Percentiles rank a stretch among this genome's conserved stretches.
Conservation (phyloP, 176 grass and related monocot species). For the Aegilops tauschii region DNA sequence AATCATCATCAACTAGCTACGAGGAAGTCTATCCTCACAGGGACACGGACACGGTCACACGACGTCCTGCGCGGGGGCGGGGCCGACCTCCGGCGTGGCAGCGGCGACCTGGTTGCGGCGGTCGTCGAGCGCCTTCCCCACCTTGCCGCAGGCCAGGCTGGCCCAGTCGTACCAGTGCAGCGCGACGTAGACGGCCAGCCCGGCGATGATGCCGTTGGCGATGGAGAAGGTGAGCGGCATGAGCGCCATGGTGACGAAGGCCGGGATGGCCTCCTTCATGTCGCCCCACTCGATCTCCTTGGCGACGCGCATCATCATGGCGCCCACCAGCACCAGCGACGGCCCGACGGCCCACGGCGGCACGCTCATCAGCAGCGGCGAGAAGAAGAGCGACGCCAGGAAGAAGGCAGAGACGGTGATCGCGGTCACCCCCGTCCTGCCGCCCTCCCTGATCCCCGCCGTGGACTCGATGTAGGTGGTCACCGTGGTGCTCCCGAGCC, state of each 20-base stretch:
- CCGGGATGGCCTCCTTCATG: constrained; percentile 62
- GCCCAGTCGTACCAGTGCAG: constrained; percentile 62
- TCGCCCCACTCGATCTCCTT: constrained; percentile 63
- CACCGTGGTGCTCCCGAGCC: constrained; percentile 62
- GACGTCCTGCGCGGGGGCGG: neutral
- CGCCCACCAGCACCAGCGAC: constrained; percentile 70
- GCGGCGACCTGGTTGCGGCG: constrained; percentile 38
- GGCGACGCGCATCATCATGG: constrained; percentile 76
- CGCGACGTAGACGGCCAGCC: constrained; percentile 41
- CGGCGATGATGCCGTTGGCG: constrained; percentile 73
- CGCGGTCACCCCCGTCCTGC: constrained; percentile 59
- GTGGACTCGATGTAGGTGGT: constrained; percentile 72
- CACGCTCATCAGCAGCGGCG: constrained; percentile 54
- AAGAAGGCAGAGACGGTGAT: constrained; percentile 52
- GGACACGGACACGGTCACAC: neutral
- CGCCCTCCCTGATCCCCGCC: constrained; percentile 65
- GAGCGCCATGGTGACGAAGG: constrained; percentile 71
- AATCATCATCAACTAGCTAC: too few species aligned
- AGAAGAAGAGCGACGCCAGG: constrained; percentile 59
- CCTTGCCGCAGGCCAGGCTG: neutral
- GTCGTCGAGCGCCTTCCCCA: constrained; percentile 27
- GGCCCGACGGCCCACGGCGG: constrained; percentile 72
- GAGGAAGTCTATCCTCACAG: too few species aligned
- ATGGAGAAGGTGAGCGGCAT: constrained; percentile 83
- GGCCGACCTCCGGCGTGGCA: neutral